Conservation (phyloP, 2,329 filamentous ascomycete genomes). For the Aspergillus intermedius region DNA sequence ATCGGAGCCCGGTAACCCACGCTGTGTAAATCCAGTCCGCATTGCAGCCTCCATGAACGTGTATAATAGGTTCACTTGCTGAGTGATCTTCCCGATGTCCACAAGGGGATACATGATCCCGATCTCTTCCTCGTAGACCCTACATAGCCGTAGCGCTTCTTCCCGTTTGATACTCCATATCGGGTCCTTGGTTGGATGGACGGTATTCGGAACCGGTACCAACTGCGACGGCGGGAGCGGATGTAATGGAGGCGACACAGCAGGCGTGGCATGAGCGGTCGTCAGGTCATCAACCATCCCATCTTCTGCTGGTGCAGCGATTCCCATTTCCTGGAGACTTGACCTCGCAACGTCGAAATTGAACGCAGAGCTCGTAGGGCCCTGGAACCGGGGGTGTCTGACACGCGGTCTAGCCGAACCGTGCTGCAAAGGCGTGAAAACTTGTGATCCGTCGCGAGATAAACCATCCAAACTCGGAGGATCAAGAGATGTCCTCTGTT, state of each 20-base stretch:
- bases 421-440: slow-evolving; percentile 33
- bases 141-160: slow-evolving; percentile 72
- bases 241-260: slow-evolving; percentile 30
- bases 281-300: slow-evolving; percentile 53
- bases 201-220: slow-evolving; percentile 24
- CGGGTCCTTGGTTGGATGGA: slow-evolving; percentile 59
- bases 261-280: slow-evolving; percentile 49
- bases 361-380: slow-evolving; percentile 78
- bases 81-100: slow-evolving; percentile 63
- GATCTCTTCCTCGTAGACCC: slow-evolving; percentile 81
- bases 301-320: slow-evolving; percentile 54
- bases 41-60: slow-evolving; percentile 65
- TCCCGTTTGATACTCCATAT: slow-evolving; percentile 71
- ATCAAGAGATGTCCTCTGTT: slow-evolving; percentile 32
- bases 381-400: slow-evolving; percentile 64
- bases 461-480: slow-evolving; percentile 29
- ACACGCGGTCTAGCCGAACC: slow-evolving; percentile 43
- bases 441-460: slow-evolving; percentile 35
- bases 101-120: slow-evolving; percentile 88
- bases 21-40: slow-evolving; percentile 52
- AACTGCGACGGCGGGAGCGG: slow-evolving; percentile 16
- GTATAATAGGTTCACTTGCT: slow-evolving; percentile 63
- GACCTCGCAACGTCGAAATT: slow-evolving; percentile 80
- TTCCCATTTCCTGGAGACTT: slow-evolving; percentile 84
- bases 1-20: slow-evolving; percentile 50